phyloP scores from a whole-genome alignment of 2,329 filamentous ascomycete genomes.

The Sporothrix variecibatus region DNA sequence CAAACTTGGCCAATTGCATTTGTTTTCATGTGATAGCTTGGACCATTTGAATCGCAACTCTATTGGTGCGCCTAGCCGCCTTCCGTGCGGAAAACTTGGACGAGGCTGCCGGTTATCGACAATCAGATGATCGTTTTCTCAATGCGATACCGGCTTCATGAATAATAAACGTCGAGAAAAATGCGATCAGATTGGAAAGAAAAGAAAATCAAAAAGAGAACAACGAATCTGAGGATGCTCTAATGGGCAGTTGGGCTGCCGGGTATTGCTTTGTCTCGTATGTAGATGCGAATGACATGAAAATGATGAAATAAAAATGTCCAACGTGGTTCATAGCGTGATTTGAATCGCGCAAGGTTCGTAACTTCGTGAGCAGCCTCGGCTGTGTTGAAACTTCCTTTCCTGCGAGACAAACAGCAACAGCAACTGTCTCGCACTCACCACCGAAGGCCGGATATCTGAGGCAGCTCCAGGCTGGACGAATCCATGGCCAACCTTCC shows the following conservation, averaged over 20 bases:
- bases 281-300: background rate
- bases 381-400: background rate
- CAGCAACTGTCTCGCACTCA: background rate
- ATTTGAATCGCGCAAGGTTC: background rate
- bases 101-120: background rate
- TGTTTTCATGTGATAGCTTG: background rate
- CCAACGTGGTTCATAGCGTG: background rate
- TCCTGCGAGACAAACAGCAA: background rate
- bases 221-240: background rate
- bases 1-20: background rate
- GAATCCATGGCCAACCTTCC: background rate
- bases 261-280: background rate
- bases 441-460: conserved; percentile 19
- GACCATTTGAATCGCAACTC: background rate
- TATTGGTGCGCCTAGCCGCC: background rate
- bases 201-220: too few species aligned
- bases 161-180: background rate
- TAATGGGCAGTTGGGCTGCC: background rate
- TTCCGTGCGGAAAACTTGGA: background rate
- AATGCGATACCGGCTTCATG: background rate
- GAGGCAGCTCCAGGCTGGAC: conserved; percentile 1
- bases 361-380: background rate
- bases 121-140: background rate
- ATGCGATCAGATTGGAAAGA: background rate
- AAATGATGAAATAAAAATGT: background rate